Conservation (phyloP, 345 rosid genomes). For the Citrus maxima region DNA sequence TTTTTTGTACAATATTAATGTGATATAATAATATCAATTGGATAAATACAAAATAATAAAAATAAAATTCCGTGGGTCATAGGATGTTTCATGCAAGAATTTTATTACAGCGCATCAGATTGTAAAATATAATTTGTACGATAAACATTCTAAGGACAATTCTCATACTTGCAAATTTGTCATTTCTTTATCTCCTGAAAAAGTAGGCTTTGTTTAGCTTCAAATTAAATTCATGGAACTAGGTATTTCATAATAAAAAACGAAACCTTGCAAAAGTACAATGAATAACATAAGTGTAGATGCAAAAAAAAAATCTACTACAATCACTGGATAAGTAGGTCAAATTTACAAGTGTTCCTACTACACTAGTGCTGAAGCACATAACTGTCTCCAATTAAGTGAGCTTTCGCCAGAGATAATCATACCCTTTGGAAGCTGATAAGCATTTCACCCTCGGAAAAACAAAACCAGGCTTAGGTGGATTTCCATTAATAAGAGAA, state of each 20-base stretch:
- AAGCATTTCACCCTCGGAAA: constrained; percentile 86
- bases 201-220: no score
- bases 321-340: not conserved
- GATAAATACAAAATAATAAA: no score
- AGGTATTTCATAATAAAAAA: not conserved
- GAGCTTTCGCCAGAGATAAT: constrained; percentile 71
- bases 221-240: not conserved
- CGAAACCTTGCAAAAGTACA: not conserved
- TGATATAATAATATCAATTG: no score
- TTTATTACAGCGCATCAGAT: no score
- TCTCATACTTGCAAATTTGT: no score
- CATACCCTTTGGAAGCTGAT: constrained; percentile 49
- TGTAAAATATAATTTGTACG: no score
- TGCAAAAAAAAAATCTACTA: not conserved
- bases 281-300: not conserved
- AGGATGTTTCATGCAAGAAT: no score
- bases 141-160: no score
- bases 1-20: no score
- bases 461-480: constrained; percentile 82
- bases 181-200: no score
- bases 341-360: not conserved
- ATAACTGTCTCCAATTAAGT: constrained; percentile 17
- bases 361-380: not conserved
- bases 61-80: no score
- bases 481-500: constrained; percentile 74